Conservation (phyloP, 2,329 filamentous ascomycete genomes). For the Pseudogymnoascus verrucosus region DNA sequence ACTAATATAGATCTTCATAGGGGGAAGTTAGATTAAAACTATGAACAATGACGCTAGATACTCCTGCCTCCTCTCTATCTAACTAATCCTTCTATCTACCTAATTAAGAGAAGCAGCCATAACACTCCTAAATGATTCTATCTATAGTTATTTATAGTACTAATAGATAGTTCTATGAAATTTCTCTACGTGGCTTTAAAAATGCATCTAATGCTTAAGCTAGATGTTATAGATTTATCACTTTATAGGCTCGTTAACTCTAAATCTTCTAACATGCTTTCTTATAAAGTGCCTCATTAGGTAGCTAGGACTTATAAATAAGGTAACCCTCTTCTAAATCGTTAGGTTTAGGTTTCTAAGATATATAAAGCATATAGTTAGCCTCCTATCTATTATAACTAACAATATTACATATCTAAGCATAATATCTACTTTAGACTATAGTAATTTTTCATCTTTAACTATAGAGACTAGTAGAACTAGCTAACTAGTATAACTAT, state of each 20-base stretch:
- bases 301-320: neutral
- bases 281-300: neutral
- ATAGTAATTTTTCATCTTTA: constrained; percentile 5
- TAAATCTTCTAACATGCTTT: too few species aligned
- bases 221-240: too few species aligned
- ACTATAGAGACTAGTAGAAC: neutral
- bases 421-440: neutral
- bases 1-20: too few species aligned
- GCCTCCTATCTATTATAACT: constrained; percentile 12
- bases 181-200: too few species aligned
- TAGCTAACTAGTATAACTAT: neutral
- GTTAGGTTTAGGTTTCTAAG: neutral
- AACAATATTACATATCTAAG: constrained; percentile 11
- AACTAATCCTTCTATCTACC: too few species aligned
- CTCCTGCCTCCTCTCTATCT: too few species aligned
- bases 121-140: too few species aligned
- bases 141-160: too few species aligned
- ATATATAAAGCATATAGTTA: constrained; percentile 9
- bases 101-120: too few species aligned
- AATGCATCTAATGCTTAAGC: neutral
- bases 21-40: neutral
- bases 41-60: too few species aligned
- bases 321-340: neutral
- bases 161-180: too few species aligned
- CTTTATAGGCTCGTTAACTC: too few species aligned